phyloP scores from a whole-genome alignment of 2,329 filamentous ascomycete species.

The Saccharata proteae region DNA sequence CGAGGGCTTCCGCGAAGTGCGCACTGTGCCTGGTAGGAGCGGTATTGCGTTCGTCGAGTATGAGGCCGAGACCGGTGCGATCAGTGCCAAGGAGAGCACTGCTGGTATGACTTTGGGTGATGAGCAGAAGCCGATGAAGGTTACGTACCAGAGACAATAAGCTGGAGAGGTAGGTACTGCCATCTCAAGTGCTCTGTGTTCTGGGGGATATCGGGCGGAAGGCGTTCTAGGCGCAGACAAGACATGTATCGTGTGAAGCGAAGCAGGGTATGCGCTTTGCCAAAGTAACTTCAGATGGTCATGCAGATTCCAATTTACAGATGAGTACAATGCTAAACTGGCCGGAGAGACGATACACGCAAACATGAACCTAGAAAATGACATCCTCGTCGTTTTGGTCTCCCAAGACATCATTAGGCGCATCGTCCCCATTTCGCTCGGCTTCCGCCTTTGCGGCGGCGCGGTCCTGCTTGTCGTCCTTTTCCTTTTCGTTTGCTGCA shows the following conservation, averaged over 20 bases:
- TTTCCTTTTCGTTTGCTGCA: constrained; percentile 29
- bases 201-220: no score
- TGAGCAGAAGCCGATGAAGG: constrained; percentile 69
- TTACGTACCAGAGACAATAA: constrained; percentile 89
- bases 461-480: constrained; percentile 27
- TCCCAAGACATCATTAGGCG: constrained; percentile 54
- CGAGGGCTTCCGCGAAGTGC: constrained; percentile 87
- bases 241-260: no score
- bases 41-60: constrained; percentile 97
- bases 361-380: constrained; percentile 53
- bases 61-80: constrained; percentile 77
- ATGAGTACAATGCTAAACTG: not conserved
- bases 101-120: constrained; percentile 70
- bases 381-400: constrained; percentile 73
- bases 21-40: constrained; percentile 71
- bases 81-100: constrained; percentile 86
- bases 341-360: not conserved
- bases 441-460: constrained; percentile 10
- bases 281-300: no score
- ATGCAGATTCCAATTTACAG: constrained; percentile 1
- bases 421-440: constrained; percentile 18
- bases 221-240: no score
- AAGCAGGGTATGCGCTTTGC: no score
- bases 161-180: no score
- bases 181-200: no score